Conservation (phyloP, 257 asterid genomes). For the Nicotiana noctiflora region DNA sequence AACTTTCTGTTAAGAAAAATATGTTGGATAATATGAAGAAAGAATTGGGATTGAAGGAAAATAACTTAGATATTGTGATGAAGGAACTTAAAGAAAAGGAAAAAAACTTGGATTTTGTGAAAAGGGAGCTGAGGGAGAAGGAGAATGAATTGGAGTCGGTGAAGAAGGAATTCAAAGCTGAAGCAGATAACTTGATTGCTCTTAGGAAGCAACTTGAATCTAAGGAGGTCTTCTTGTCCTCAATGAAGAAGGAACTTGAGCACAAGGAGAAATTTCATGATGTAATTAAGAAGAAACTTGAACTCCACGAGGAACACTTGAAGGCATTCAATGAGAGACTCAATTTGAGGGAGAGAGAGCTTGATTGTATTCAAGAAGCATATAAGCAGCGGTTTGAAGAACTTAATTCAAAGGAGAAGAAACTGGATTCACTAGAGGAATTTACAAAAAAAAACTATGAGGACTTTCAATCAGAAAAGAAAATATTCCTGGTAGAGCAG, state of each 20-base stretch:
- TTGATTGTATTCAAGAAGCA: conserved; percentile 11
- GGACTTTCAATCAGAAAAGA: conserved; percentile 28
- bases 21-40: not conserved
- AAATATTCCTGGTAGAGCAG: conserved; percentile 16
- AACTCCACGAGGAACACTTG: conserved; percentile 15
- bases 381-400: conserved; percentile 14
- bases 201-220: conserved; percentile 8
- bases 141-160: conserved; percentile 2
- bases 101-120: not conserved
- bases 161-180: conserved; percentile 18
- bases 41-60: conserved; percentile 1
- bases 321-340: conserved; percentile 15
- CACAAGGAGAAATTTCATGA: conserved; percentile 9
- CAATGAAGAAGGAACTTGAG: conserved; percentile 22
- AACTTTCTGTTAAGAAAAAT: not conserved
- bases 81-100: not conserved
- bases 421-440: conserved; percentile 23
- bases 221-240: not conserved
- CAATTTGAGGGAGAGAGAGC: conserved; percentile 24
- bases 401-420: conserved; percentile 31
- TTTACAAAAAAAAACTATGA: conserved; percentile 17
- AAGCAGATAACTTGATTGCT: conserved; percentile 9
- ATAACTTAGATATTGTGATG: not conserved
- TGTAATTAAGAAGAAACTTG: conserved; percentile 15
- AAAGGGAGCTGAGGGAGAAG: conserved; percentile 11